Percentiles rank a stretch among this genome's conserved stretches.
These are phyloP conservation scores for Perkinsela sp. DNA, from an alignment of 208 protist genomes.

Conservation along the genomic window DNA sequence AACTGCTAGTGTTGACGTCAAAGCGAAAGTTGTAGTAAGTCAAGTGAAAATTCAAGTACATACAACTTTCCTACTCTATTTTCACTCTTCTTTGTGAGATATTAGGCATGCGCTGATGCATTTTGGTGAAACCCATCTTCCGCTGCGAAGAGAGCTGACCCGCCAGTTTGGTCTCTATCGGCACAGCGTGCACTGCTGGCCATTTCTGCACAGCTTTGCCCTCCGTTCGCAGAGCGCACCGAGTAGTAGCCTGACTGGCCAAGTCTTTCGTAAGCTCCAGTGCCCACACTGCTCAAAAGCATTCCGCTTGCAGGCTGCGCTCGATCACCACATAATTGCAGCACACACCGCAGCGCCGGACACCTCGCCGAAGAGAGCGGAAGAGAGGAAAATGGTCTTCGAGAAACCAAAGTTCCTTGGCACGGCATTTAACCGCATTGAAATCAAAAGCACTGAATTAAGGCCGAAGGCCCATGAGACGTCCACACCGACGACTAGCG, in stretches of 20 bases:
- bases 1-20: no score
- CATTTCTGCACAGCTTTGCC: background rate
- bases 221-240: background rate
- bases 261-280: constrained; percentile 7
- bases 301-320: constrained; percentile 48
- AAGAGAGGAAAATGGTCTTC: background rate
- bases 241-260: background rate
- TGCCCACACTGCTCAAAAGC: constrained; percentile 42
- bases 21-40: no score
- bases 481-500: background rate
- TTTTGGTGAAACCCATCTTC: background rate
- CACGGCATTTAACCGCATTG: background rate
- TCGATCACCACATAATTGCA: constrained; percentile 59
- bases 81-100: background rate
- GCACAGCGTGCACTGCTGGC: background rate
- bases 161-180: background rate
- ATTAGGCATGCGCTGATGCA: background rate
- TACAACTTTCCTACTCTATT: no score
- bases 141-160: background rate
- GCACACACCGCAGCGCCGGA: constrained; percentile 18
- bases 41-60: no score
- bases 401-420: background rate
- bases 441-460: no score
- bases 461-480: background rate
- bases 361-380: background rate